Conservation (phyloP, 2,329 filamentous ascomycete species). For the Seiridium cupressi region DNA sequence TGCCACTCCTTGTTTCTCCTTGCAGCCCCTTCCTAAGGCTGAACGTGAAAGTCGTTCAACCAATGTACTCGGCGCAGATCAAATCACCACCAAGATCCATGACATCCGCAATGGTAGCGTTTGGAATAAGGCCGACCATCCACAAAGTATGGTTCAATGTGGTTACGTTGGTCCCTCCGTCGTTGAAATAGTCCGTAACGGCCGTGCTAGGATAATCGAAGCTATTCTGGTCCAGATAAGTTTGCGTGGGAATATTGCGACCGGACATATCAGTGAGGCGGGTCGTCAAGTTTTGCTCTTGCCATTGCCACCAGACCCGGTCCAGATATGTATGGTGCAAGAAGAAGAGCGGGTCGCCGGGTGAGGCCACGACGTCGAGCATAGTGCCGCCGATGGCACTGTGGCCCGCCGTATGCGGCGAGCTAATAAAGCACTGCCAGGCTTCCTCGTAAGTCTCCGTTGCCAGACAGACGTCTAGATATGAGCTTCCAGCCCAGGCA, state of each 20-base stretch:
- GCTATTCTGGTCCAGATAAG: not conserved
- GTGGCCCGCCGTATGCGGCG: not conserved
- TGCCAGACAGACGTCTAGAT: conserved; percentile 4
- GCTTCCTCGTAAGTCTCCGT: conserved; percentile 5
- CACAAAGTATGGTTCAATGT: conserved; percentile 26
- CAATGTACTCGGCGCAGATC: conserved; percentile 20
- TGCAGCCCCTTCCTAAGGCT: no score
- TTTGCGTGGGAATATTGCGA: conserved; percentile 3
- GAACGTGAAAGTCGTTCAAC: not conserved
- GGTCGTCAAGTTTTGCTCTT: conserved; percentile 16
- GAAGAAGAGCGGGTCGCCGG: conserved; percentile 34
- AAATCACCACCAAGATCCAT: conserved; percentile 19
- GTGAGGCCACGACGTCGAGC: conserved; percentile 13
- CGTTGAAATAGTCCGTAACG: conserved; percentile 19
- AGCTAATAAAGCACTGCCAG: conserved; percentile 3
- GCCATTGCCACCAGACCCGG: conserved; percentile 28
- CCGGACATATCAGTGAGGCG: conserved; percentile 16
- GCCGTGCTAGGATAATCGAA: conserved; percentile 3
- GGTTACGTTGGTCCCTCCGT: conserved; percentile 18
- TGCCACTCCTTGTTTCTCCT: no score
- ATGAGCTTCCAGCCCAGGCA: not conserved
- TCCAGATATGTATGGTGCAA: conserved; percentile 28
- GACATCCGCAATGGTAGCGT: conserved; percentile 24
- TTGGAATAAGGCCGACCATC: conserved; percentile 19
- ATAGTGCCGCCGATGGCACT: not conserved